Evolutionary conservation across 2,329 filamentous ascomycete genomes (phyloP), one percentile per base, ranked within the genome.

Genomic region (Hypoxylon sp.): DNA sequence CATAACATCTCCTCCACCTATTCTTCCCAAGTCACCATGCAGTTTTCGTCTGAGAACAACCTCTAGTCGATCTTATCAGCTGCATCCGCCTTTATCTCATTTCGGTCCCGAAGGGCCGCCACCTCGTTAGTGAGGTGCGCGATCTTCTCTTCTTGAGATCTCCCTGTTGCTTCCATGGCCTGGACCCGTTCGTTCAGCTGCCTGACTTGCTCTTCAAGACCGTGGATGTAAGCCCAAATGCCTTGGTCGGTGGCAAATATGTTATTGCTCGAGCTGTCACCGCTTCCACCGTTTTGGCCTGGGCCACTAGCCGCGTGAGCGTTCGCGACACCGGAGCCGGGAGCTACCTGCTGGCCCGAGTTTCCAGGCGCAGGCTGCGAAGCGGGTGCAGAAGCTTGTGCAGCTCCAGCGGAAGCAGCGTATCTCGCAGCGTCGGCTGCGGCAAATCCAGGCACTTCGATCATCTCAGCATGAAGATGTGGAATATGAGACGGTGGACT

Each of bases 211-310:
- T 88, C 86, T 75, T 95, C 92, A 54, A 95, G 82, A 17, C 85
- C 86, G 63, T 93, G 89, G 35, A 94, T 87, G 74, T 94, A 94
- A 3, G 85, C 82, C 91, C 91, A 94, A 8, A 94, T 82, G 46
- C 89, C 90, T 69, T 88, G 84, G 55, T 89, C 87, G 17, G 85
- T 81, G 57, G 88, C 83, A 78, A 93, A 91, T 67, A 93, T 84
- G 73, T 93, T 78, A 51, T 78, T 93, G 68, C 87, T 88, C 70
- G 88, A 88, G 74, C 88, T 90, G 66, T 87, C 87, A 14, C 82
- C 85, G 53, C 86, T 88, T 54, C 85, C 87, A 47, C 81, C 82
- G 19, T 86, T 84, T 75, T 91, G 79, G 69, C 81, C 84, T 57
- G 81, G 79, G 24, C 84, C 83, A 73, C 87, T 86, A 26, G 88